Conservation (phyloP, 345 rosid genomes). For the Brassica carinata region DNA sequence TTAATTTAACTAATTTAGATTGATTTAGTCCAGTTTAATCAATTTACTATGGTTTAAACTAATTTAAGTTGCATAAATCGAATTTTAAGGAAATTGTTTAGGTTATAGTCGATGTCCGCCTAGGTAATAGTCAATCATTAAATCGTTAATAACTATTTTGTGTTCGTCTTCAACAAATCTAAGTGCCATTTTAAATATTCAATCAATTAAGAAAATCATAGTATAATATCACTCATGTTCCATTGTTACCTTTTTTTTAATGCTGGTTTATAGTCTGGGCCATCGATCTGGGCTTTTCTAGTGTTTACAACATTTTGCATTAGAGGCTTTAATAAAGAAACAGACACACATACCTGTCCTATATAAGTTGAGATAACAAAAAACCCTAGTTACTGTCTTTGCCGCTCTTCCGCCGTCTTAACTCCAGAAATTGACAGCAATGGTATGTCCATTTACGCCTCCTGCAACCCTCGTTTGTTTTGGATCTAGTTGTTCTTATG, state of each 20-base stretch:
- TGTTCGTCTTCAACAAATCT: neutral
- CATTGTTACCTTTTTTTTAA: too few species aligned
- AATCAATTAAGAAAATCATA: neutral
- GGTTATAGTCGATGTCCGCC: too few species aligned
- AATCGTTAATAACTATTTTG: neutral
- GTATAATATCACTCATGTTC: neutral
- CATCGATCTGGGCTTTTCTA: neutral
- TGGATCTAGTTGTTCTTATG: neutral
- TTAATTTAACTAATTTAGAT: too few species aligned
- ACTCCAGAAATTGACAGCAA: conserved; percentile 17
- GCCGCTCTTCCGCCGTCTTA: conserved; percentile 26
- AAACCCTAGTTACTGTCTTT: conserved; percentile 28
- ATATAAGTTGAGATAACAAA: conserved; percentile 20
- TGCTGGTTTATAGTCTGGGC: neutral
- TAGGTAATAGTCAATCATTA: too few species aligned
- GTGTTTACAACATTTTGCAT: neutral
- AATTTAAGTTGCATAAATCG: too few species aligned
- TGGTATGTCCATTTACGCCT: conserved; percentile 27
- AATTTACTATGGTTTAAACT: too few species aligned
- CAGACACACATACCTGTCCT: neutral
- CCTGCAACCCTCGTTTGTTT: neutral
- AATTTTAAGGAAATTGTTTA: too few species aligned
- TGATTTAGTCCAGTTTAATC: too few species aligned
- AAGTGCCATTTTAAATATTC: neutral
- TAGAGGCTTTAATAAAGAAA: neutral